Evolutionary conservation across 2,329 filamentous ascomycete genomes (phyloP).

Genomic region (Fusarium tuaranense): DNA sequence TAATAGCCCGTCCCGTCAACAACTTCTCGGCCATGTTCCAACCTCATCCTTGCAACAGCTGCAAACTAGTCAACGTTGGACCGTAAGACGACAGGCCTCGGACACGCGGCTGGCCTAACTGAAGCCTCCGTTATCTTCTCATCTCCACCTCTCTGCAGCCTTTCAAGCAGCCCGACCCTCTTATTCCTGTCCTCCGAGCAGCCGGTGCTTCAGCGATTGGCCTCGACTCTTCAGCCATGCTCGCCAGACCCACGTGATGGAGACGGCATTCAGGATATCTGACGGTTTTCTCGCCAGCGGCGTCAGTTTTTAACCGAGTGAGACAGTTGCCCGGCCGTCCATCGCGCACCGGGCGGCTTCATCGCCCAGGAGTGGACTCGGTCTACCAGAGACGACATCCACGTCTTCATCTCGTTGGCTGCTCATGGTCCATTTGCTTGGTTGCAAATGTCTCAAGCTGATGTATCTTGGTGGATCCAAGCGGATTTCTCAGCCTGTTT

Average conservation of each 20-base stretch:
- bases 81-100: background rate
- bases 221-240: background rate
- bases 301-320: constrained; percentile 36
- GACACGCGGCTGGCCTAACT: constrained; percentile 4
- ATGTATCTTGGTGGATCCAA: constrained; percentile 17
- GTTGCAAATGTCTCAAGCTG: constrained; percentile 22
- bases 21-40: constrained; percentile 5
- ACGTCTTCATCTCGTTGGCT: constrained; percentile 15
- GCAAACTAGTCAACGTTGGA: constrained; percentile 3
- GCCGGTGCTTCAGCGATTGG: constrained; percentile 2
- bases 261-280: constrained; percentile 21
- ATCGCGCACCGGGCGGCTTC: constrained; percentile 19
- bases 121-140: constrained; percentile 28
- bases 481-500: constrained; percentile 9
- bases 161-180: constrained; percentile 12
- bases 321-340: constrained; percentile 8
- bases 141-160: constrained; percentile 17
- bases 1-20: background rate
- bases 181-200: background rate
- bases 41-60: constrained; percentile 8
- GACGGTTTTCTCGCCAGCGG: constrained; percentile 21
- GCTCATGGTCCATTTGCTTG: constrained; percentile 1
- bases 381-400: background rate
- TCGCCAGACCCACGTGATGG: constrained; percentile 7
- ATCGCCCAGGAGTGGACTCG: constrained; percentile 3